A percentile compares a stretch with the other conserved stretches of the same genome.
Conservation (phyloP, 1,284 basidiomycete species). For the Kalmanozyma brasiliensis region DNA sequence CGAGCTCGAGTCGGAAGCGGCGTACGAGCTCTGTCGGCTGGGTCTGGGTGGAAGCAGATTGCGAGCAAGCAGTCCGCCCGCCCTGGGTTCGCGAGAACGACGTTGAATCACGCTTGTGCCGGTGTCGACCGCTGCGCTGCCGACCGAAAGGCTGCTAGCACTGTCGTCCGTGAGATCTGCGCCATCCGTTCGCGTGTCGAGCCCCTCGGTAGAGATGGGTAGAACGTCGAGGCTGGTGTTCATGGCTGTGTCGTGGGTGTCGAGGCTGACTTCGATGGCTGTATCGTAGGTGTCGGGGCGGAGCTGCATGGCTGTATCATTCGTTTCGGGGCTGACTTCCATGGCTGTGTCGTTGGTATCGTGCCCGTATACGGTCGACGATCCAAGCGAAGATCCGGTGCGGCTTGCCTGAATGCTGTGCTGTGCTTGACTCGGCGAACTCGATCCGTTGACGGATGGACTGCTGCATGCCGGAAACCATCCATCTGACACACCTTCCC, state of each 20-base stretch:
- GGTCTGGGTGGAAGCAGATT: slow-evolving; percentile 30
- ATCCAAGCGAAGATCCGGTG: slow-evolving; percentile 33
- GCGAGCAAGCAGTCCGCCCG: slow-evolving; percentile 29
- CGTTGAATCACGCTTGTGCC: slow-evolving; percentile 4
- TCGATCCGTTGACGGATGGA: not conserved
- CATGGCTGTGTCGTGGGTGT: too few relatives aligned
- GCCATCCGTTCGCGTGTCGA: not conserved
- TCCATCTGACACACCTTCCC: not conserved
- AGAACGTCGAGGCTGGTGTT: too few relatives aligned
- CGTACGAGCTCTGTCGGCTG: slow-evolving; percentile 14
- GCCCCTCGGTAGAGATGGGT: not conserved
- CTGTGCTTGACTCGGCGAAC: not conserved
- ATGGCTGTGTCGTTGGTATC: slow-evolving; percentile 17
- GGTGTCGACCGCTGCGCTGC: not conserved
- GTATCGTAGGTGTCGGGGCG: too few relatives aligned
- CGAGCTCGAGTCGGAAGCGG: slow-evolving; percentile 36
- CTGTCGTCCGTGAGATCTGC: not conserved
- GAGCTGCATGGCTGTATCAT: too few relatives aligned
- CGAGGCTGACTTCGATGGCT: not conserved
- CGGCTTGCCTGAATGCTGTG: slow-evolving; percentile 17
- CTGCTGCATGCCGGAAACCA: slow-evolving; percentile 24
- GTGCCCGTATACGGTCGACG: slow-evolving; percentile 26
- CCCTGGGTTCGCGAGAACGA: slow-evolving; percentile 32
- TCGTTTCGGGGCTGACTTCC: not conserved
- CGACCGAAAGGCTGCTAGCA: not conserved